These are phyloP conservation scores for Neospora caninum DNA, from an alignment of 169 alveolate species.

Conservation along the genomic window DNA sequence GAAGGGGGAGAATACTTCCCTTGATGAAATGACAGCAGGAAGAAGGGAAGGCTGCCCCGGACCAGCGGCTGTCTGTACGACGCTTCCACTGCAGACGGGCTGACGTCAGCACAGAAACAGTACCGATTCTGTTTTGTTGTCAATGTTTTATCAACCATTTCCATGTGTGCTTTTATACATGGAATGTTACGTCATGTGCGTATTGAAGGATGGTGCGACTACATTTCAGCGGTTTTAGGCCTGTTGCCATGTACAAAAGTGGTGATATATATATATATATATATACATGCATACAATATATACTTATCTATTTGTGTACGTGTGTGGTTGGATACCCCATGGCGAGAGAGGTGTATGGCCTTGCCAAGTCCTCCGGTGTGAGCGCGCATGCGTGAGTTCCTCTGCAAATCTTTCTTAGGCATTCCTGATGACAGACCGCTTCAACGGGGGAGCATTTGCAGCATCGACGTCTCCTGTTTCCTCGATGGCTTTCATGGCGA, in stretches of 20 bases:
- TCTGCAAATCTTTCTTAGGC: background rate
- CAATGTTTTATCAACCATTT: too few relatives aligned
- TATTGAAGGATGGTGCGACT: background rate
- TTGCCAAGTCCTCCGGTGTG: background rate
- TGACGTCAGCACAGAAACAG: too few relatives aligned
- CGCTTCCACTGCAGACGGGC: too few relatives aligned
- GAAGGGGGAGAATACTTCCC: too few relatives aligned
- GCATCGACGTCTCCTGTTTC: constrained; percentile 83
- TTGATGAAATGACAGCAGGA: too few relatives aligned
- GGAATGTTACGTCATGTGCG: background rate
- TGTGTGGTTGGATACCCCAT: background rate
- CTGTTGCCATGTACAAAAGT: background rate
- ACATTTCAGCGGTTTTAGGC: too few relatives aligned
- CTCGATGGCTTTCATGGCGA: constrained; percentile 82
- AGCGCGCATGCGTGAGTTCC: background rate
- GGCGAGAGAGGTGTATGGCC: background rate
- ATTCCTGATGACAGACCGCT: constrained; percentile 27
- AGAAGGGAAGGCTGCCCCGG: too few relatives aligned
- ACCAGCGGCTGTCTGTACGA: too few relatives aligned
- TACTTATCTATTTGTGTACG: background rate
- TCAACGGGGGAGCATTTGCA: constrained; percentile 92
- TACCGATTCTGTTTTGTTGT: too few relatives aligned
- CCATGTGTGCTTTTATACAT: too few relatives aligned
- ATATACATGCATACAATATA: background rate
- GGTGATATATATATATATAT: background rate